Evolutionary conservation across 129 eudicot genomes (phyloP).

Genomic region (Escallonia herrerae): DNA sequence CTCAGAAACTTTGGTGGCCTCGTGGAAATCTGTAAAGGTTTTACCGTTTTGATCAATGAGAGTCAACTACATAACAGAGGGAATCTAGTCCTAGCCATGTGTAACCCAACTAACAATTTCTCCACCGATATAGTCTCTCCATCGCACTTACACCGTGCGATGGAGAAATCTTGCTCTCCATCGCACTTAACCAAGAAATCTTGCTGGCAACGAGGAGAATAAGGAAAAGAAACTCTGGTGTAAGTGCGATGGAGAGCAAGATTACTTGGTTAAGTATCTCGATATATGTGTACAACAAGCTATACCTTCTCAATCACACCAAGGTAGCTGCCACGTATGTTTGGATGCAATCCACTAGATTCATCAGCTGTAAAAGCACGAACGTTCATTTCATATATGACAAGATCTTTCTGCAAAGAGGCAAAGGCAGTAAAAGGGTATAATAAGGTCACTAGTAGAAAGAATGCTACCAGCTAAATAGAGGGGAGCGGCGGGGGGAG

Average conservation of each 20-base stretch:
- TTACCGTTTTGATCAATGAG: background rate
- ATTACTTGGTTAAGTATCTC: too few species aligned
- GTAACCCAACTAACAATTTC: background rate
- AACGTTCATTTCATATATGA: slow-evolving; percentile 92
- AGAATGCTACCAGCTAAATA: background rate
- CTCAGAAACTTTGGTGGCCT: too few species aligned
- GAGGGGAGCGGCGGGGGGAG: too few species aligned
- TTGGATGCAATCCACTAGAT: slow-evolving; percentile 67
- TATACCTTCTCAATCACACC: slow-evolving; percentile 88
- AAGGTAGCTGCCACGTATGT: slow-evolving; percentile 80
- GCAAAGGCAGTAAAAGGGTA: slow-evolving; percentile 24
- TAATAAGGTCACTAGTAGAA: slow-evolving; percentile 1
- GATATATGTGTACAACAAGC: background rate
- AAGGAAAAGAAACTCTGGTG: too few species aligned
- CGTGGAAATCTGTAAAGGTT: background rate
- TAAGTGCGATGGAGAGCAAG: too few species aligned
- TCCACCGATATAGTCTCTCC: too few species aligned
- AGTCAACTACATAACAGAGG: background rate
- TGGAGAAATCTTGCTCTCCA: too few species aligned
- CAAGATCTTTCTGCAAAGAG: slow-evolving; percentile 84
- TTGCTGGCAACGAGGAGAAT: too few species aligned
- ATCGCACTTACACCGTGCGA: too few species aligned
- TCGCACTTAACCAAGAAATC: too few species aligned
- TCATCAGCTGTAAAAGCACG: slow-evolving; percentile 91
- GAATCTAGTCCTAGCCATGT: background rate